Conservation (phyloP, 192 early-diverging fungal genomes). For the Backusella westeae region DNA sequence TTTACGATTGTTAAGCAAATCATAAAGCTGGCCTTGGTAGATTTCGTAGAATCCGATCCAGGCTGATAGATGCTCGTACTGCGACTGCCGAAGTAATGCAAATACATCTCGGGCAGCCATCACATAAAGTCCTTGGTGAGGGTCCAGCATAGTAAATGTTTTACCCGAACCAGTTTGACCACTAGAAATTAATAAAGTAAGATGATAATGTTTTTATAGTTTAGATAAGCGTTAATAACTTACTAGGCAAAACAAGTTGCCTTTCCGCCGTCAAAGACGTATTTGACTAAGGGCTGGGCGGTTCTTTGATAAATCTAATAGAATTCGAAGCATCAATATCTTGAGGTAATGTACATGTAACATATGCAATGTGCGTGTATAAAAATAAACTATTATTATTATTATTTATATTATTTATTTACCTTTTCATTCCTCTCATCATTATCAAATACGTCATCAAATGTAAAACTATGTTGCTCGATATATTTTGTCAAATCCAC, state of each 20-base stretch:
- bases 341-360: background rate
- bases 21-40: constrained; percentile 95
- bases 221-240: background rate
- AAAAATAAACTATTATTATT: background rate
- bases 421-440: constrained; percentile 83
- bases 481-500: constrained; percentile 96
- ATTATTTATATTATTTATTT: constrained; percentile 4
- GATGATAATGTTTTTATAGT: background rate
- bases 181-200: constrained; percentile 28
- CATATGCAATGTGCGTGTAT: background rate
- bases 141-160: constrained; percentile 95
- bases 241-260: constrained; percentile 99
- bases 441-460: constrained; percentile 96
- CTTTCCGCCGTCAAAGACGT: constrained; percentile 93
- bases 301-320: constrained; percentile 72
- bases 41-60: constrained; percentile 97
- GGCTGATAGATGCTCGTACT: constrained; percentile 76
- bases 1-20: constrained; percentile 89
- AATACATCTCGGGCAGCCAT: constrained; percentile 93
- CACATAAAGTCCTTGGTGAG: constrained; percentile 87
- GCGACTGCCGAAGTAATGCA: constrained; percentile 60
- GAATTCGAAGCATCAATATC: background rate
- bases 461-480: constrained; percentile 90
- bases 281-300: constrained; percentile 90
- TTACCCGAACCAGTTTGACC: constrained; percentile 88